Evolutionary conservation across 148 eudicot genomes (phyloP).

Genomic region (Salicornia ramosissima): DNA sequence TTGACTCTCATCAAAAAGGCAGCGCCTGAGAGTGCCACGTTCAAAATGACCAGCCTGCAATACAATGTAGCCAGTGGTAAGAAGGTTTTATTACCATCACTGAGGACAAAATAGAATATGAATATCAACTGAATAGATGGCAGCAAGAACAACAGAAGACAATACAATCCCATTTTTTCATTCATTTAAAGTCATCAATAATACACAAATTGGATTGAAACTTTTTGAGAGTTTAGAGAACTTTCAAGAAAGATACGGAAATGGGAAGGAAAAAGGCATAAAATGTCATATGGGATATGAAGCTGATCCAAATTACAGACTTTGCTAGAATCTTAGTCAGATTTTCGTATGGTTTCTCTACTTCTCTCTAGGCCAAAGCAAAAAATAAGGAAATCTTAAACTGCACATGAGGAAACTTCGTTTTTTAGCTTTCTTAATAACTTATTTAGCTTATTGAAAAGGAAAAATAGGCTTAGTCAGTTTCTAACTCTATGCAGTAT

Average conservation of each 20-base stretch:
- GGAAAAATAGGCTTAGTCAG: not conserved
- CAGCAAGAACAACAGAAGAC: not conserved
- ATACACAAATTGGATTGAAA: not conserved
- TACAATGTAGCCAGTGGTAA: not conserved
- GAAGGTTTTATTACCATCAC: not conserved
- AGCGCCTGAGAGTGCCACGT: slow-evolving; percentile 36
- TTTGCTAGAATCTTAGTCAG: not conserved
- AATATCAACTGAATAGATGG: not conserved
- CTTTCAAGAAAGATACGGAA: not conserved
- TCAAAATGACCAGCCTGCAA: slow-evolving; percentile 28
- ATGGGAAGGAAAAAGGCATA: not conserved
- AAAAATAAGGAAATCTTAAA: not conserved
- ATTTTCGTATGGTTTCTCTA: not conserved
- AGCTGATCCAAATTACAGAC: not conserved
- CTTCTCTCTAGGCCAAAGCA: not conserved
- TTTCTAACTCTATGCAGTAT: not conserved
- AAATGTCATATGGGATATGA: not conserved
- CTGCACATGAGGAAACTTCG: not conserved
- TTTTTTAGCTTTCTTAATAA: not conserved
- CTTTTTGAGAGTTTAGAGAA: not conserved
- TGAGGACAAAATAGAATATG: not conserved
- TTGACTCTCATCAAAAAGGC: slow-evolving; percentile 37
- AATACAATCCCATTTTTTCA: not conserved
- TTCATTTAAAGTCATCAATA: not conserved
- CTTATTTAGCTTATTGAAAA: not conserved